Evolutionary conservation across 495 filamentous ascomycete genomes (phyloP).

Genomic region (Pyronema domesticum): DNA sequence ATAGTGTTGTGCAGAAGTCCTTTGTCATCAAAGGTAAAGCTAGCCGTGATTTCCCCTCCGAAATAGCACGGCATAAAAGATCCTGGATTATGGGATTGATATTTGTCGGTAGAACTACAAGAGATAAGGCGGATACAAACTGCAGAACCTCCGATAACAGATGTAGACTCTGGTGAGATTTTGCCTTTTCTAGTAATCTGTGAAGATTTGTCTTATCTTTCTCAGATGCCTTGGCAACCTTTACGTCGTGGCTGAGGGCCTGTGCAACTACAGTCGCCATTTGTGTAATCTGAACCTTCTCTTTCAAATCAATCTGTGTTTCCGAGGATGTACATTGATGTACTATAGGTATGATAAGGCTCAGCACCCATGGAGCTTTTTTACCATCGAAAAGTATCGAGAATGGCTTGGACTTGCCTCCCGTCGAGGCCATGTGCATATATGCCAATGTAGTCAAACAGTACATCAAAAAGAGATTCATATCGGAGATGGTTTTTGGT

Average conservation of each 20-base stretch:
- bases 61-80: background rate
- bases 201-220: constrained; percentile 9
- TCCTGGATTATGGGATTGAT: background rate
- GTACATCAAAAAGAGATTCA: constrained; percentile 15
- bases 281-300: constrained; percentile 12
- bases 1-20: background rate
- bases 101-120: background rate
- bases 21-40: background rate
- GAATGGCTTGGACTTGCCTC: constrained; percentile 2
- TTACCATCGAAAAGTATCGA: constrained; percentile 16
- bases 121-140: background rate
- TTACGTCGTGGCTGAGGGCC: constrained; percentile 13
- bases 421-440: constrained; percentile 1
- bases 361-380: constrained; percentile 17
- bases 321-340: constrained; percentile 16
- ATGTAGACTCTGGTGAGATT: background rate
- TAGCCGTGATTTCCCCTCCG: background rate
- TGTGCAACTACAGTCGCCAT: constrained; percentile 17
- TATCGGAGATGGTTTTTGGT: constrained; percentile 2
- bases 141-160: background rate
- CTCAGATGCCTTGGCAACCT: constrained; percentile 4
- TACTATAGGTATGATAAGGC: constrained; percentile 17
- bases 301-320: constrained; percentile 5
- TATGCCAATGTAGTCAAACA: constrained; percentile 15
- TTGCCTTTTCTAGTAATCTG: constrained; percentile 17